A percentile compares a stretch with the other conserved stretches of the same genome.
Evolutionary conservation across 345 rosid genomes (phyloP).

Genomic region (Theobroma cacao): DNA sequence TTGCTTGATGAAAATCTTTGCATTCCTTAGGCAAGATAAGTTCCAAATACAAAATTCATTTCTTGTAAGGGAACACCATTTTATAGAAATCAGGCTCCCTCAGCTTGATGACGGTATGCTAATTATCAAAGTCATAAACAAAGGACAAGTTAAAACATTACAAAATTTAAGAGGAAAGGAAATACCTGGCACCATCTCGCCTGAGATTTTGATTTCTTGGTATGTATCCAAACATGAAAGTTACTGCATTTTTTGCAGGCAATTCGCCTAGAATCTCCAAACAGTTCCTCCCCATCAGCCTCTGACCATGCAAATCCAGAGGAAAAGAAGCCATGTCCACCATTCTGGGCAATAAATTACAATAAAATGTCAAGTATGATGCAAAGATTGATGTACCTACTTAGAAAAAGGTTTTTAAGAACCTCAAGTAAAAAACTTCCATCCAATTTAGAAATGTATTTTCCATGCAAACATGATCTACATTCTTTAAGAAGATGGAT

Average conservation of each 20-base stretch:
- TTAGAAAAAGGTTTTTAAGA: neutral
- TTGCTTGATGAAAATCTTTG: slow-evolving; percentile 88
- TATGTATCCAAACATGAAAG: slow-evolving; percentile 79
- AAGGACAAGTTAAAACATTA: neutral
- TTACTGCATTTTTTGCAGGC: slow-evolving; percentile 79
- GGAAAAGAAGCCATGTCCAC: slow-evolving; percentile 55
- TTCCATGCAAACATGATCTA: neutral
- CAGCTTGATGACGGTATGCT: slow-evolving; percentile 6
- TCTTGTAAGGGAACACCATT: slow-evolving; percentile 7
- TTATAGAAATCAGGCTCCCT: slow-evolving; percentile 8
- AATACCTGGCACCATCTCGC: slow-evolving; percentile 99
- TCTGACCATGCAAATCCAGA: slow-evolving; percentile 62
- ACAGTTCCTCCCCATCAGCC: slow-evolving; percentile 54
- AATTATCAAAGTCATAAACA: neutral
- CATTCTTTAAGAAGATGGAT: neutral
- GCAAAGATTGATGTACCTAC: neutral
- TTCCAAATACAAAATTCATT: neutral
- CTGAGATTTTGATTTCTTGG: slow-evolving; percentile 70
- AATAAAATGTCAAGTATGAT: slow-evolving; percentile 21
- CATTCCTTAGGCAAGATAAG: slow-evolving; percentile 60
- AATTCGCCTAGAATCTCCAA: slow-evolving; percentile 79
- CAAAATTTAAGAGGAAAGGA: slow-evolving; percentile 9
- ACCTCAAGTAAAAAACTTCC: neutral
- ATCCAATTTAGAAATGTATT: neutral
- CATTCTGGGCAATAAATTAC: slow-evolving; percentile 39